Evolutionary conservation across 2,329 filamentous ascomycete species (phyloP).

Genomic region (Ophiostoma sp.): DNA sequence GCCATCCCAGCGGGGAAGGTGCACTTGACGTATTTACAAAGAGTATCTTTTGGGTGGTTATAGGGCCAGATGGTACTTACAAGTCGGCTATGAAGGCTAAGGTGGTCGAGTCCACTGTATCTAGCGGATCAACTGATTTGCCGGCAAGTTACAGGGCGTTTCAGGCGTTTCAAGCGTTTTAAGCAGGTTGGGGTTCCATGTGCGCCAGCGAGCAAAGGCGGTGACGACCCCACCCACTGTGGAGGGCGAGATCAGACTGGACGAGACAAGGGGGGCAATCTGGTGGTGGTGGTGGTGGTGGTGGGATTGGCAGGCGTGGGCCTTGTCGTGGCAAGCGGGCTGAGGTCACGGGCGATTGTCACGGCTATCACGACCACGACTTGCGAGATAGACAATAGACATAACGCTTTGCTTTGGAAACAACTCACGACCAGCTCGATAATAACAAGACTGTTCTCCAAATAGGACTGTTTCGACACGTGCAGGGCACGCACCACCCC

Average conservation of each 20-base stretch:
- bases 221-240: neutral
- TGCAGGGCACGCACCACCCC: neutral
- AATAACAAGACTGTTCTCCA: too few relatives aligned
- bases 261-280: slow-evolving; percentile 2
- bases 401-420: too few relatives aligned
- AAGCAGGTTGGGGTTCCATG: neutral
- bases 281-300: slow-evolving; percentile 2
- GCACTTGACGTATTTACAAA: too few relatives aligned
- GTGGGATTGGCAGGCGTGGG: slow-evolving; percentile 2
- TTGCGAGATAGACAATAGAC: neutral
- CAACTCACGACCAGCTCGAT: too few relatives aligned
- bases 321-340: neutral
- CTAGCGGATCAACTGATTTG: slow-evolving; percentile 23
- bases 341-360: slow-evolving; percentile 12
- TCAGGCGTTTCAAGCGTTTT: neutral
- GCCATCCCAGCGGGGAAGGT: too few relatives aligned
- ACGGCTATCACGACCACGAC: neutral
- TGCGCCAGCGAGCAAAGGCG: neutral
- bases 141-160: slow-evolving; percentile 14
- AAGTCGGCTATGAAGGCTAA: too few relatives aligned
- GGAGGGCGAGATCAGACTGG: slow-evolving; percentile 1
- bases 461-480: neutral
- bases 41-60: too few relatives aligned
- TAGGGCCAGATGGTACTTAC: too few relatives aligned
- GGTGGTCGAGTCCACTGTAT: too few relatives aligned